Conservation (phyloP, 345 rosid genomes). For the Salix suchowensis region DNA sequence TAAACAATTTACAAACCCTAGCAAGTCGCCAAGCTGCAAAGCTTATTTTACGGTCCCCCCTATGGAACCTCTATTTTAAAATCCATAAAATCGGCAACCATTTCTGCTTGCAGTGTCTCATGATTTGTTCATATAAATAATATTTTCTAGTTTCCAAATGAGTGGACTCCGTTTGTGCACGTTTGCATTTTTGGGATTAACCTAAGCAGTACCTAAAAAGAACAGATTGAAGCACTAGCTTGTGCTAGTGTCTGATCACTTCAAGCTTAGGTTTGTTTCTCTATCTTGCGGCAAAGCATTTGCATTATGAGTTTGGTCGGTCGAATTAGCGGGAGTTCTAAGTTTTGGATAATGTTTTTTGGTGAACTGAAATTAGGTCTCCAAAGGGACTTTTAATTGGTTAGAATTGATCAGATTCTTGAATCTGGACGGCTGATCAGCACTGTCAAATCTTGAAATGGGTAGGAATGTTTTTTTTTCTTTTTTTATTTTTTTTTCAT, state of each 20-base stretch:
- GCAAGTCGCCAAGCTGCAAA: background rate
- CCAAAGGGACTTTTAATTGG: background rate
- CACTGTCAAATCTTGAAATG: background rate
- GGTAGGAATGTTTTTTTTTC: background rate
- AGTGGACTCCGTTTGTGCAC: conserved; percentile 13
- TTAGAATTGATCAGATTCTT: no score
- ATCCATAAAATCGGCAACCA: background rate
- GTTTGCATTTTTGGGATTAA: conserved; percentile 9
- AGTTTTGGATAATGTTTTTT: background rate
- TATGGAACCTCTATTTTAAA: background rate
- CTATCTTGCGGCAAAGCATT: background rate
- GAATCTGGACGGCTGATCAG: no score
- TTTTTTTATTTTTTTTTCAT: no score
- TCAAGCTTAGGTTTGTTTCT: conserved; percentile 6
- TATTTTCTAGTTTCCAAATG: background rate
- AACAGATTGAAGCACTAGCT: no score
- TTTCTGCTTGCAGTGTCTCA: background rate
- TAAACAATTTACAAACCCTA: background rate
- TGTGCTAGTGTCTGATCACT: background rate
- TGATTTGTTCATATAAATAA: background rate
- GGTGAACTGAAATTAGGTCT: background rate
- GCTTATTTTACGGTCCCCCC: background rate
- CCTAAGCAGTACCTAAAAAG: background rate
- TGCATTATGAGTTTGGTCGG: background rate
- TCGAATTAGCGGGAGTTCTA: background rate